Conservation (phyloP, 805 yeast genomes). For the Candida dajiaensis region DNA sequence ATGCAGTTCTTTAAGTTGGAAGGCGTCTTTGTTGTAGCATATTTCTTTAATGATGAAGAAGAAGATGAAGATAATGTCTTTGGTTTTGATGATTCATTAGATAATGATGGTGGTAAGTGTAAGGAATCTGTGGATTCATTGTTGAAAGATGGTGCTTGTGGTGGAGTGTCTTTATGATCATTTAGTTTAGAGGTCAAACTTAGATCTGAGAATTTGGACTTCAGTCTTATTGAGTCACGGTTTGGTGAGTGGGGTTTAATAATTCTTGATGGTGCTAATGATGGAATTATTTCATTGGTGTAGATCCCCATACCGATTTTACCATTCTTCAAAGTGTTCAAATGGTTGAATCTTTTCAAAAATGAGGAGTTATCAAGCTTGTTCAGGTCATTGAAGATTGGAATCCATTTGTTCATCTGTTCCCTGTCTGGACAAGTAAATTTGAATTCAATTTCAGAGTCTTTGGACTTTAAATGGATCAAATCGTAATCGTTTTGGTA, state of each 20-base stretch:
- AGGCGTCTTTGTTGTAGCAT: not conserved
- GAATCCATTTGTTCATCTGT: conserved; percentile 21
- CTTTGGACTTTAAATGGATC: conserved; percentile 1
- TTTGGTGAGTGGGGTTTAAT: not conserved
- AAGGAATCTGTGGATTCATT: not conserved
- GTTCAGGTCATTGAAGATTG: conserved; percentile 5
- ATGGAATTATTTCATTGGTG: not conserved
- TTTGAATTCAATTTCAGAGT: conserved; percentile 7
- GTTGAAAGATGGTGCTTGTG: not conserved
- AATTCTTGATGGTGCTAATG: not conserved
- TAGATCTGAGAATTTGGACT: not conserved
- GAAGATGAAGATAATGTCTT: not conserved
- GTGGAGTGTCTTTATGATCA: not conserved
- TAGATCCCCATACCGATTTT: conserved; percentile 19
- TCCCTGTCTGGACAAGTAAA: conserved; percentile 18
- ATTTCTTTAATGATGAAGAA: too few relatives aligned
- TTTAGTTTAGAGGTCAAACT: not conserved
- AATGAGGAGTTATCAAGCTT: conserved; percentile 3
- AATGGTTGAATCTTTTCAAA: conserved; percentile 3
- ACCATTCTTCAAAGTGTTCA: conserved; percentile 8
- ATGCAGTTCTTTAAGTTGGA: not conserved
- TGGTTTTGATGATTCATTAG: not conserved
- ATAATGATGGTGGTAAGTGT: not conserved
- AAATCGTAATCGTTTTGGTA: conserved; percentile 8
- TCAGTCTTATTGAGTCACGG: not conserved